Base-by-base conservation (phyloP, 2,329 filamentous ascomycete species). In the Beauveria sp. region DNA sequence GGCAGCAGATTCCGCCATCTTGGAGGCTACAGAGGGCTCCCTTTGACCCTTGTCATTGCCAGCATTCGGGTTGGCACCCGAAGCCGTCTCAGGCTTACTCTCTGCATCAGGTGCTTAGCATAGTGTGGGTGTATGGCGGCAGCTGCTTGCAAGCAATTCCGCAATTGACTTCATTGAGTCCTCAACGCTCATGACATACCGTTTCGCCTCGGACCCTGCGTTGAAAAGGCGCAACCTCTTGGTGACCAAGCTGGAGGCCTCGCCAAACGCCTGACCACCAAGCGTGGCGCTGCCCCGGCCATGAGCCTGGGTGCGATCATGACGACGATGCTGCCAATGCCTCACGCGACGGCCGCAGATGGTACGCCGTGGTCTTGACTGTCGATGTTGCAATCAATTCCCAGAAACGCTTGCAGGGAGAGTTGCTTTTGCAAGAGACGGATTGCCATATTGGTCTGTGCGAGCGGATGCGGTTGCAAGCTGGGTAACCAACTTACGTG, bases 1-100 rank as follows among this genome's bases (percentile, higher is more conserved):
- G 9, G 86, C 86, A 2, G 89, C 89, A 6, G 87, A 79, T 72
- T 93, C 90, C 59, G 86, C 74, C 85, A 91, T 90, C 70, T 88
- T 90, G 45, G 77, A 74, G 3, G 75, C 66, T 10, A 84, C 66
- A 1, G 76, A 72, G 22, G 74, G 72, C 56, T 77, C 74, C 34
- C 62, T 9, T 12, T 46, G 30, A n/a, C 16, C 26, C 34, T 61
- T 28, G 63, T 38, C 42, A 40, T 30, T 28, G 49, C 42, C n/a
- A 40, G 47, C n/a, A 4, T 34, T 54, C 24, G 7, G 40, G 42
- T 22, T 46, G 26, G n/a, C 26, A 22, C 28, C 40, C 26, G 57
- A 16, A 46, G 58, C 26, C 26, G 26, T 60, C 42, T 54, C 49
- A 30, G 57, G n/a, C 22, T 49, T 52, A 49, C 24, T 45, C 22